Evolutionary conservation across 345 rosid species (phyloP).

Genomic region (Eucalyptus cladocalyx): DNA sequence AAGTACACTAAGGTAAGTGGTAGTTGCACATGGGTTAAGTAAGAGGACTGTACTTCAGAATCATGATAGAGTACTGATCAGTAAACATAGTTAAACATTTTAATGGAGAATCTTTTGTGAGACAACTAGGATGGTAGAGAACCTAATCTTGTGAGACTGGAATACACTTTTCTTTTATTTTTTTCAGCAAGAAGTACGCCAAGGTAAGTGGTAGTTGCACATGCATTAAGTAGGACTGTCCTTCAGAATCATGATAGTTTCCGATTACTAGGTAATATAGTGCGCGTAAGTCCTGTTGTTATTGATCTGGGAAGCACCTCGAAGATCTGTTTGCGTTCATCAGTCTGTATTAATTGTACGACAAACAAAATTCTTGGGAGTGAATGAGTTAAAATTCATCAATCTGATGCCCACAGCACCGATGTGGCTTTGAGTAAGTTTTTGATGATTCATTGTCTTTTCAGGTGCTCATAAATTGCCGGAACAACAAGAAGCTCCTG

Average conservation of each 20-base stretch:
- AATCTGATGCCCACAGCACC: background rate
- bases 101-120: background rate
- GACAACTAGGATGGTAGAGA: background rate
- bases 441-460: background rate
- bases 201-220: background rate
- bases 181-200: background rate
- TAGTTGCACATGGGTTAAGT: background rate
- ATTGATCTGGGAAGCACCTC: background rate
- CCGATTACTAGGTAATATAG: background rate
- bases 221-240: background rate
- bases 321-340: background rate
- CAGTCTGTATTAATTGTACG: background rate
- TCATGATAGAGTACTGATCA: background rate
- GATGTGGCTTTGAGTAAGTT: background rate
- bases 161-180: background rate
- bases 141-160: background rate
- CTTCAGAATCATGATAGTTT: background rate
- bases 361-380: background rate
- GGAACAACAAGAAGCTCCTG: slow-evolving; percentile 77
- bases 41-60: background rate
- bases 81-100: background rate
- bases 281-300: background rate
- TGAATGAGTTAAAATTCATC: background rate
- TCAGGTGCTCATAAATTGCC: slow-evolving; percentile 88
- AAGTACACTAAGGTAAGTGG: background rate